phyloP scores from a whole-genome alignment of 2,329 filamentous ascomycete species.

The Colletotrichum musicola region DNA sequence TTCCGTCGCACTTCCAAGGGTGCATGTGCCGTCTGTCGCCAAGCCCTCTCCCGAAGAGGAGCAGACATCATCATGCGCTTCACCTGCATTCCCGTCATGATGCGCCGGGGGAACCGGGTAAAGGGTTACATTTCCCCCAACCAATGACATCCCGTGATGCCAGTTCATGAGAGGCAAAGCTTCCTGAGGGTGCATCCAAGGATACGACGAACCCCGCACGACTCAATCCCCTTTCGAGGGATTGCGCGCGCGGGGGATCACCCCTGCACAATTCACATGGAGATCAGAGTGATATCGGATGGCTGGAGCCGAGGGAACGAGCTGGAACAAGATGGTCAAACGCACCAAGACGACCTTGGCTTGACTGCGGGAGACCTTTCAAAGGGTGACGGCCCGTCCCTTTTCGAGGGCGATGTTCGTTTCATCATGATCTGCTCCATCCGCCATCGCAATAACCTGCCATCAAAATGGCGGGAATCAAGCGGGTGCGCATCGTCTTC shows the following conservation, averaged over 20 bases:
- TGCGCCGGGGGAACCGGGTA: background rate
- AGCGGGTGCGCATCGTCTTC: slow-evolving; percentile 18
- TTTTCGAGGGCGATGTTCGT: too few relatives aligned
- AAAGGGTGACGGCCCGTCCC: background rate
- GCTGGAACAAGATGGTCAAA: background rate
- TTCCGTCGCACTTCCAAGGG: background rate
- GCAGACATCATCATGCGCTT: background rate
- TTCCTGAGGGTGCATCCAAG: background rate
- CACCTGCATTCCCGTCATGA: background rate
- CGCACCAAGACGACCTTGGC: background rate
- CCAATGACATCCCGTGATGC: background rate
- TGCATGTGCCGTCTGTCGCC: background rate
- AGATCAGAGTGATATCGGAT: slow-evolving; percentile 22
- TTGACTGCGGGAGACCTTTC: background rate
- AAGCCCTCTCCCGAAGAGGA: background rate
- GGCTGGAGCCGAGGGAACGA: slow-evolving; percentile 27
- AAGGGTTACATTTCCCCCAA: too few relatives aligned
- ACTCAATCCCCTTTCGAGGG: background rate
- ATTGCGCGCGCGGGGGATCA: slow-evolving; percentile 18
- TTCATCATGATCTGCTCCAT: background rate
- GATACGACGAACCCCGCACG: slow-evolving; percentile 33
- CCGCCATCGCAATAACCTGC: background rate
- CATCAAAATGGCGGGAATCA: slow-evolving; percentile 15
- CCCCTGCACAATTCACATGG: slow-evolving; percentile 28
- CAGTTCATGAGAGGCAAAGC: background rate